Evolutionary conservation across 192 early-diverging fungal genomes (phyloP).

Genomic region (Funneliformis geosporum): DNA sequence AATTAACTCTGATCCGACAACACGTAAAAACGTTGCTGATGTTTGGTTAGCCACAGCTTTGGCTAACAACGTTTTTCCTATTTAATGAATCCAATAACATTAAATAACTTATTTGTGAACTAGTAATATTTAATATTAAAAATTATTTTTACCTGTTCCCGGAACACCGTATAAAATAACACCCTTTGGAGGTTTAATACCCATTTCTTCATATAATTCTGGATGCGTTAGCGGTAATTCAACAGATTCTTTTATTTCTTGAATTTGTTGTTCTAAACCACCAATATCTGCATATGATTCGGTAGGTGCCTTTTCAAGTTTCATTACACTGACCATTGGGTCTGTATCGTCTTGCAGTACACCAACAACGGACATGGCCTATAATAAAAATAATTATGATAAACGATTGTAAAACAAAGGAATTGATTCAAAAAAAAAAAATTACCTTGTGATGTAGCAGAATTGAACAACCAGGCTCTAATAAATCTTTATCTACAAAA

Average conservation of each 20-base stretch:
- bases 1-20: constrained; percentile 96
- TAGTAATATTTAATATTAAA: neutral
- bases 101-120: neutral
- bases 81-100: neutral
- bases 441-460: constrained; percentile 88
- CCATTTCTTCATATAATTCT: constrained; percentile 98
- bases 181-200: constrained; percentile 97
- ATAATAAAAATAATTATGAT: constrained; percentile 3
- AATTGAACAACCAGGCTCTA: constrained; percentile 97
- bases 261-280: constrained; percentile 94
- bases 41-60: constrained; percentile 99
- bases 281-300: constrained; percentile 99
- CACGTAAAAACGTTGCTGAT: constrained; percentile 95
- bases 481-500: constrained; percentile 98
- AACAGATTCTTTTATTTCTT: constrained; percentile 98
- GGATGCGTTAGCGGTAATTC: constrained; percentile 97
- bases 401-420: neutral
- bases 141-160: constrained; percentile 62
- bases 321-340: constrained; percentile 99
- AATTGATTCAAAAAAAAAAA: neutral
- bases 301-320: constrained; percentile 97
- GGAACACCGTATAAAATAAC: constrained; percentile 95
- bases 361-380: constrained; percentile 88
- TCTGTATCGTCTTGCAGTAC: constrained; percentile 94
- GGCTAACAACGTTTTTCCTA: constrained; percentile 86